phyloP scores from a whole-genome alignment of 192 early-diverging fungal genomes.

The Coemansia sp. region DNA sequence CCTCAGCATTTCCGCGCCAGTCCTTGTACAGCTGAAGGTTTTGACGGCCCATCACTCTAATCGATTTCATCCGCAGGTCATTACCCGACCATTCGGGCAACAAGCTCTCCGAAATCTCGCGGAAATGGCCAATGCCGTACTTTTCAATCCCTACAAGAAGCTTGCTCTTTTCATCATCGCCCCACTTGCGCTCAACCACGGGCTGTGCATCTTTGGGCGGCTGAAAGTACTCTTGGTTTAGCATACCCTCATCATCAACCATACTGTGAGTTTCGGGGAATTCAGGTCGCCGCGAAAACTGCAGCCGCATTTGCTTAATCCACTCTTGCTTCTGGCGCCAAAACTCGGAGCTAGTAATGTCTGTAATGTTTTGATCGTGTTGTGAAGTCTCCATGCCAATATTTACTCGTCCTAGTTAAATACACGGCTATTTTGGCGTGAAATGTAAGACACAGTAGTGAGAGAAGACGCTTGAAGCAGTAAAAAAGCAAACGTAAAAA shows the following conservation, averaged over 20 bases:
- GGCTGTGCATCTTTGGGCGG: constrained; percentile 68
- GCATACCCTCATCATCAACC: constrained; percentile 75
- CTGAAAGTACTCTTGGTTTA: constrained; percentile 80
- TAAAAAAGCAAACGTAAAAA: constrained; percentile 4
- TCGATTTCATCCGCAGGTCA: constrained; percentile 83
- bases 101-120: constrained; percentile 76
- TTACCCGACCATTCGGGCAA: constrained; percentile 76
- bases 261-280: constrained; percentile 84
- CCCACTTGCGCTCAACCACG: constrained; percentile 74
- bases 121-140: constrained; percentile 85
- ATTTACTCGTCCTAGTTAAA: not conserved
- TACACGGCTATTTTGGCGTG: not conserved
- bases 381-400: not conserved
- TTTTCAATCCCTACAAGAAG: constrained; percentile 79
- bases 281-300: constrained; percentile 80
- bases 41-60: constrained; percentile 81
- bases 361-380: not conserved
- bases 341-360: constrained; percentile 33
- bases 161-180: constrained; percentile 70
- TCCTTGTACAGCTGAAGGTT: constrained; percentile 83
- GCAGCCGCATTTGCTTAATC: constrained; percentile 78
- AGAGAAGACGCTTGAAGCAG: not conserved
- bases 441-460: not conserved
- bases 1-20: constrained; percentile 76
- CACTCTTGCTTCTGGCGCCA: constrained; percentile 68